Base-by-base conservation (phyloP, 2,329 filamentous ascomycete genomes). In the Helotiales sp. region DNA sequence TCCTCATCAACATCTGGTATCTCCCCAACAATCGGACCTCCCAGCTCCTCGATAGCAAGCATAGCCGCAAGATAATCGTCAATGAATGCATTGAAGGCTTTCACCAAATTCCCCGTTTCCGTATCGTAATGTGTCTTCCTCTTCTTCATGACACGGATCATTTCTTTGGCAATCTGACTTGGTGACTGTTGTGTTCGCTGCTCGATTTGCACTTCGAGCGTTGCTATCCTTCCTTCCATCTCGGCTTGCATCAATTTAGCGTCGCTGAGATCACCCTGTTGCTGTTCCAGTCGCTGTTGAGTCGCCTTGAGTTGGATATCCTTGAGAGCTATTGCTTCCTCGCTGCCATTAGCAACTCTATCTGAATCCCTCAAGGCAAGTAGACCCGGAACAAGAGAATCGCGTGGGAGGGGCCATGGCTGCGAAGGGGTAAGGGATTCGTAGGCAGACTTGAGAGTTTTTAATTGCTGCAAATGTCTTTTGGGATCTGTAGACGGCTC, bases 11-110 rank as follows among this genome's bases (percentile, higher is more conserved):
- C 75, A 77, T 91, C 87, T 75, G 91, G 83, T 72, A 90, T 82
- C 71, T 93, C 90, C 3, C 93, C 92, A 0, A 94, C 92, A 11
- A 93, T 90, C 0, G 93, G 93, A 0, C 93, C 93, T 7, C 93
- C 93, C 1, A 94, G 83, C 75, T 93, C 91, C 79, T 96, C 93
- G 0, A 92, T 91, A 6, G 92, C 93, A 50, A 97, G 82, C 87
- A 95, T 91, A 2, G 86, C 80, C 1, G 91, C 91, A 0, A 97
- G 83, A 47, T 87, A 85, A 50, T 87, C 81, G 69, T 92, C 87
- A 65, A 95, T 89, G 75, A 96, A 96, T 17, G 80, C 81, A 70
- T 90, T 86, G 64, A 96, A 83, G 0, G 86, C 83, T 65, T 84
- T 85, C 64, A 91, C 85, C 17, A 96, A 81, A 49, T 80, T 82